Evolutionary conservation across 1,284 basidiomycete species (phyloP), one percentile per base, ranked within the genome.

Genomic region (Irpex lacteus): DNA sequence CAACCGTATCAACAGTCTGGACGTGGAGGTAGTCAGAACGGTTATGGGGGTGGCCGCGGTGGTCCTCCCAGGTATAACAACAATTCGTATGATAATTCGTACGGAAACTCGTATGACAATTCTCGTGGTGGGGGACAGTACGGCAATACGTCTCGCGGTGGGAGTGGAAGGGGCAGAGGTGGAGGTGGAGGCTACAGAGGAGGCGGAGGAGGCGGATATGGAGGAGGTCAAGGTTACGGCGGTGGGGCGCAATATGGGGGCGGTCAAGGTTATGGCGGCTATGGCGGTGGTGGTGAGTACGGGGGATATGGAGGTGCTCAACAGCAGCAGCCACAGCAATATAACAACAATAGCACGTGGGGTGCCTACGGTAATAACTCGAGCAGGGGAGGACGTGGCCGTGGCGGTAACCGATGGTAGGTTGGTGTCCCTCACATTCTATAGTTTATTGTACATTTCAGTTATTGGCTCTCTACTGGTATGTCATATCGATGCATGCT

Each of bases 221-320:
- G 71, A n/a, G 67, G 68, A 11, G 64, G 66, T 18, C 61, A 68
- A 36, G 61, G 21, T 9, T 15, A 21, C 4, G 59, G 59, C 11
- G 2, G 18, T n/a, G 50, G 50, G 15, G 50, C 50, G 5, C 15
- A 15, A 18, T 59, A 59, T 53, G 66, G 70, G 18, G 58, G 66
- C 40, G 67, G 66, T n/a, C 65, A 70, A 62, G 69, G 72, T 54
- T 65, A 65, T 44, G 63, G 68, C 56, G 69, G 71, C 6, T 66
- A 70, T 55, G 70, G 69, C 5, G 68, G 68, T 76, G 77, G 54
- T 70, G 80, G 60, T 66, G 80, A 72, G 36, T 67, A 68, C n/a
- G 65, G 69, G 26, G 67, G 67, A 5, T 65, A 67, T 61, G 66
- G 61, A 44, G 55, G 56, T 0, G 26, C 26, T 4, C 34, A 44